A percentile compares a stretch with the other conserved stretches of the same genome.
Conservation (phyloP, 176 grass and related monocot genomes). For the Alloteropsis semialata region DNA sequence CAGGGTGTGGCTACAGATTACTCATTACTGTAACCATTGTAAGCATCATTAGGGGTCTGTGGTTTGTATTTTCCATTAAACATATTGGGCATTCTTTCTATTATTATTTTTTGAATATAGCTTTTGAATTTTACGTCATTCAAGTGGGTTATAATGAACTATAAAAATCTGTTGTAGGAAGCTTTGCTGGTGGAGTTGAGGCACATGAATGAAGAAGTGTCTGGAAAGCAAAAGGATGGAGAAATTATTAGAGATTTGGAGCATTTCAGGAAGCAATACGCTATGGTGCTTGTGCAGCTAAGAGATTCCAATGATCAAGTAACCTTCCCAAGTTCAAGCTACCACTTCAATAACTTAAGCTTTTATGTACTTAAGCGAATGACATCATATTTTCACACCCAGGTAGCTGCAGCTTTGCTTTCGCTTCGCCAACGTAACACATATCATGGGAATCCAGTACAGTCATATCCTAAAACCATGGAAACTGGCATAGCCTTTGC, state of each 20-base stretch:
- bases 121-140: constrained; percentile 5
- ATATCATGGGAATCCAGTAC: constrained; percentile 65
- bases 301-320: constrained; percentile 97
- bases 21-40: not conserved
- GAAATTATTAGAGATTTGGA: constrained; percentile 79
- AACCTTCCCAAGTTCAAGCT: constrained; percentile 8
- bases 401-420: constrained; percentile 90
- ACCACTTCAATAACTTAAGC: not conserved
- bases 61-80: not conserved
- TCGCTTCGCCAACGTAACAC: constrained; percentile 87
- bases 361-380: constrained; percentile 7
- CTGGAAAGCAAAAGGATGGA: constrained; percentile 79
- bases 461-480: constrained; percentile 47
- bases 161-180: constrained; percentile 60
- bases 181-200: constrained; percentile 89
- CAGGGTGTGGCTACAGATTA: not conserved
- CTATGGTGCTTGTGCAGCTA: constrained; percentile 92
- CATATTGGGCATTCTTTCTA: not conserved
- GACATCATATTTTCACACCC: constrained; percentile 26
- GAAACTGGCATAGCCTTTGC: constrained; percentile 60
- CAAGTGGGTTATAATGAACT: not conserved
- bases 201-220: constrained; percentile 98
- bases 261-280: constrained; percentile 89
- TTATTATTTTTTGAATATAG: not conserved
- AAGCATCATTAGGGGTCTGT: not conserved